Evolutionary conservation across 495 filamentous ascomycete species (phyloP), one percentile per base, ranked within the genome.

Genomic region (Penicillium flavigenum): DNA sequence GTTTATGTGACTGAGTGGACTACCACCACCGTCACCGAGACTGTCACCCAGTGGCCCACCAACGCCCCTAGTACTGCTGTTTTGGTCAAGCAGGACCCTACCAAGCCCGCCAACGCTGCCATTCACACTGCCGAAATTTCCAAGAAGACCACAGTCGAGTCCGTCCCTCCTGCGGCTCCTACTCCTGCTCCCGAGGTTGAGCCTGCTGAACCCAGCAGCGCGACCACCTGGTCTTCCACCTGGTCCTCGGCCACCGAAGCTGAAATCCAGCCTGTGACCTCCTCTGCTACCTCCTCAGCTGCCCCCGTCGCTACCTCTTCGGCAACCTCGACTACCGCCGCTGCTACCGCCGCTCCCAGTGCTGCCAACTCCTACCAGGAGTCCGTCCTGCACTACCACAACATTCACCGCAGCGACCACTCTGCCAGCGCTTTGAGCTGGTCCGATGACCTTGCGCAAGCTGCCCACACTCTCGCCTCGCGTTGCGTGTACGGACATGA

Each of bases 361-460:
- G 51, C 62, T 47, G 57, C 64, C 47, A 71, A 63, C 42, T 47
- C 63, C 45, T 87, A 86, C 70, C 60, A 77, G 62, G 62, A 66
- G 43, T 58, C 68, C 5, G 72, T 83, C 16, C 66, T 92, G 39
- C 78, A 84, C 65, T 83, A 88, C 72, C 94, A 98, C 83, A 96
- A 97, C 77, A 59, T 86, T 41, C 88, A 92, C 72, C 92, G 94
- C 63, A 80, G 81, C 68, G 92, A 90, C 76, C 92, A 97, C 79
- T 88, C 87, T 20, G 83, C 85, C 34, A 63, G 69, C 16, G 81
- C 76, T 38, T 61, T 98, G 20, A 66, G 60, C 36, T 98, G 88
- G 85, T 78, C 83, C 59, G 67, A 76, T 5, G 72, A 73, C 47
- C 78, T 91, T 41, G 86, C 86, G 39, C 56, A 66, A n/a, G 88